Conservation (phyloP, 257 asterid genomes). For the Gardenia jasminoides region DNA sequence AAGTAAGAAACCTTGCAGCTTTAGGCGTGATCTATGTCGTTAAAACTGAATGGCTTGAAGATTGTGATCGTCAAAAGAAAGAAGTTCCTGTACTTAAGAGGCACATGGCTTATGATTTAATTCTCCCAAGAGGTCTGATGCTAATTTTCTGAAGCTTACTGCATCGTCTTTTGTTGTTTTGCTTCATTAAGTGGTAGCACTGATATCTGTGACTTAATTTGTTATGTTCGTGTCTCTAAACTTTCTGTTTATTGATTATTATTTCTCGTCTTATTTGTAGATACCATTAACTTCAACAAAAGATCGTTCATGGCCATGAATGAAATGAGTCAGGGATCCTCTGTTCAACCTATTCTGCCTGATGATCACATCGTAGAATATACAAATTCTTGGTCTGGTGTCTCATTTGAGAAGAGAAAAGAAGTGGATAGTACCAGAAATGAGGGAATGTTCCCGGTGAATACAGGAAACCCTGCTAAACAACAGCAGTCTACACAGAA, state of each 20-base stretch:
- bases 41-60: constrained; percentile 84
- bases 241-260: neutral
- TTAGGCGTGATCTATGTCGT: constrained; percentile 76
- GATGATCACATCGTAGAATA: constrained; percentile 28
- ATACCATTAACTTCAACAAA: constrained; percentile 45
- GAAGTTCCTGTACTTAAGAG: constrained; percentile 73
- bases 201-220: constrained; percentile 11
- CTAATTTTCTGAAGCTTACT: constrained; percentile 4
- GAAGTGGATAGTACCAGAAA: constrained; percentile 25
- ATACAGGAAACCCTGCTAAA: constrained; percentile 19
- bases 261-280: constrained; percentile 33
- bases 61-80: constrained; percentile 64
- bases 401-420: constrained; percentile 36
- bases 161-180: neutral
- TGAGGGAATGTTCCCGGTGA: constrained; percentile 17
- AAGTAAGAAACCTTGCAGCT: constrained; percentile 72
- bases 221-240: constrained; percentile 15
- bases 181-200: neutral
- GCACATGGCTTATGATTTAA: constrained; percentile 84
- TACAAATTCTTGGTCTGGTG: constrained; percentile 34
- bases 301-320: constrained; percentile 33
- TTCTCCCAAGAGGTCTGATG: constrained; percentile 78
- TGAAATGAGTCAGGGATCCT: constrained; percentile 40
- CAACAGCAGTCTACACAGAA: constrained; percentile 27
- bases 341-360: constrained; percentile 32